Base-by-base conservation (phyloP, 805 yeast genomes). In the Cyberlindnera maclurae region DNA sequence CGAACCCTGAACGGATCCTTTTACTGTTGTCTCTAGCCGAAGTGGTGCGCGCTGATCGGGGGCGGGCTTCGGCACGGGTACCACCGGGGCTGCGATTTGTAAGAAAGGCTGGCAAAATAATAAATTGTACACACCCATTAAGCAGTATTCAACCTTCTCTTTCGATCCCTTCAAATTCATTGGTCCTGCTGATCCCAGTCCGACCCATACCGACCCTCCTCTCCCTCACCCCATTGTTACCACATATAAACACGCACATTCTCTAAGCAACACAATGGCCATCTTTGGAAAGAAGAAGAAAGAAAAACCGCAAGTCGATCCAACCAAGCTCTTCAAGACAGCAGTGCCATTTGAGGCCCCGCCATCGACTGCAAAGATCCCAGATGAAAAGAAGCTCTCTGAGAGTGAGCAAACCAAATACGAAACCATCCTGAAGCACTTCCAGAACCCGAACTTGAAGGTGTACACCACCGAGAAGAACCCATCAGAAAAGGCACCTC, bases 361-460 rank as follows among this genome's bases (percentile, higher is more conserved):
- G 3, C 76, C 83, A 9, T 52, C 62, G 1, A 55, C 40, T 4
- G 45, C 81, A 36, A 62, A 60, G 22, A 77, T 83, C 1, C 81
- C 82, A 5, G 63, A 64, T 32, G 68, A 65, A 2, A 55, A 56
- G 18, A 51, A 62, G 22, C 65, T 89, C 30, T 64, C 74, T 2
- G 55, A 55, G 3, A 79, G 71, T 20, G 82, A 93, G 58, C 59
- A 68, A 45, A 59, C 56, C 16, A 80, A 79, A 62, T 89, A 82
- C 53, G 46, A 62, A n/a, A 55, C 59, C n/a, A 83, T 89, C 4
- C 64, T 80, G 40, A 57, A 64, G 33, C 78, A 85, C 60, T 84
- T 87, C 58, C 70, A 68, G 43, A 54, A 72, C 45, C 55, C 58
- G 6, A 44, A 45, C 7, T 34, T 62, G 29, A 42, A 49, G 34